Conservation (phyloP, 352 stramenopile species). For the Thraustotheca clavata region DNA sequence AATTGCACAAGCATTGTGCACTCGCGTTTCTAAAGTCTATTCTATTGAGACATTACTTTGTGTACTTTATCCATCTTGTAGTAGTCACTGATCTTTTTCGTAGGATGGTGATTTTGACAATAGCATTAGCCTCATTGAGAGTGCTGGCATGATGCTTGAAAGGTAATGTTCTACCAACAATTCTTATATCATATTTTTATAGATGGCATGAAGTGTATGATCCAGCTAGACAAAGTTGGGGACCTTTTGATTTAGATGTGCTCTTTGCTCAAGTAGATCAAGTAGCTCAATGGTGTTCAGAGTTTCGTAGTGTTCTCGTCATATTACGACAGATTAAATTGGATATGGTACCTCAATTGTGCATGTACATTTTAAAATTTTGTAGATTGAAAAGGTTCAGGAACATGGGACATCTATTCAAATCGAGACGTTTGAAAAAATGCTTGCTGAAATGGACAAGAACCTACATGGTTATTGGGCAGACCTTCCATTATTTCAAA, state of each 20-base stretch:
- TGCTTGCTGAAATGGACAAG: conserved; percentile 4
- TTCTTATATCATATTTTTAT: neutral
- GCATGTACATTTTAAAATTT: too few species aligned
- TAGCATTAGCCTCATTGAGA: conserved; percentile 15
- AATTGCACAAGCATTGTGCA: conserved; percentile 6
- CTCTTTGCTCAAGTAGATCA: conserved; percentile 15
- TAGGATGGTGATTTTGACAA: conserved; percentile 8
- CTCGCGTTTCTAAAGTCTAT: too few species aligned
- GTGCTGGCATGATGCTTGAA: conserved; percentile 12
- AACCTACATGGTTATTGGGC: neutral
- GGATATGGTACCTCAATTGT: neutral
- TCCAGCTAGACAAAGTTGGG: neutral
- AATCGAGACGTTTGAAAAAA: conserved; percentile 14
- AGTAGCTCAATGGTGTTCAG: conserved; percentile 16
- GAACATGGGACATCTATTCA: neutral
- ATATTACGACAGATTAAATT: conserved; percentile 9
- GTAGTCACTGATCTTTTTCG: too few species aligned
- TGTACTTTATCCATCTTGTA: conserved; percentile 1
- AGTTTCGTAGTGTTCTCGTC: conserved; percentile 10
- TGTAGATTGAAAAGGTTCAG: conserved; percentile 14
- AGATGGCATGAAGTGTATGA: conserved; percentile 21
- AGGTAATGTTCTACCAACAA: neutral
- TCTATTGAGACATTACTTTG: neutral
- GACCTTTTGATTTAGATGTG: conserved; percentile 1
- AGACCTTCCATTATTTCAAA: neutral